Evolutionary conservation across 345 rosid species (phyloP).

Genomic region (Dipteronia dyeriana): DNA sequence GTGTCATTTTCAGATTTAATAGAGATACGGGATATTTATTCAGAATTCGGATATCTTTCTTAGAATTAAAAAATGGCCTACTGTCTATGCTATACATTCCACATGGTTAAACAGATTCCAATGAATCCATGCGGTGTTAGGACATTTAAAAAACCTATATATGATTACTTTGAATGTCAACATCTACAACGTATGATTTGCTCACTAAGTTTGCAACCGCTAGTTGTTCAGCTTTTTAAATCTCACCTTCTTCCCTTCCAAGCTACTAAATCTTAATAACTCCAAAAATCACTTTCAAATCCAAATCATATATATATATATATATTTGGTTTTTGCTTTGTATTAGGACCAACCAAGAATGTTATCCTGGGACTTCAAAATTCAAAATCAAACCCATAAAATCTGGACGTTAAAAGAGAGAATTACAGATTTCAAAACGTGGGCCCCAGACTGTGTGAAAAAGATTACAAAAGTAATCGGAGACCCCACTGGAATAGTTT

Average conservation of each 20-base stretch:
- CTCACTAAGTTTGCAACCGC: slow-evolving; percentile 28
- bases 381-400: slow-evolving; percentile 21
- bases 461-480: slow-evolving; percentile 3
- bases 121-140: too few relatives aligned
- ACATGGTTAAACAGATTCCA: too few relatives aligned
- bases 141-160: neutral
- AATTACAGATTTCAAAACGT: neutral
- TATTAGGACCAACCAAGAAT: neutral
- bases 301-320: neutral
- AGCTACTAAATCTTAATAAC: neutral
- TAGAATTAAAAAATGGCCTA: too few relatives aligned
- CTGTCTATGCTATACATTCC: too few relatives aligned
- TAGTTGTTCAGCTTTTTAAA: slow-evolving; percentile 37
- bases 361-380: slow-evolving; percentile 5
- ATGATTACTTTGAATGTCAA: neutral
- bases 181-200: neutral
- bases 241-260: slow-evolving; percentile 21
- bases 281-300: neutral
- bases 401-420: slow-evolving; percentile 13
- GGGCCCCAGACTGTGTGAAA: slow-evolving; percentile 27
- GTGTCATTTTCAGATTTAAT: too few relatives aligned
- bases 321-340: too few relatives aligned
- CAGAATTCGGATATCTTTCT: too few relatives aligned
- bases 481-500: slow-evolving; percentile 25
- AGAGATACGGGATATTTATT: too few relatives aligned